Evolutionary conservation across 805 yeast genomes (phyloP), one percentile per base, ranked within the genome.

Genomic region (Candida mattraensis): DNA sequence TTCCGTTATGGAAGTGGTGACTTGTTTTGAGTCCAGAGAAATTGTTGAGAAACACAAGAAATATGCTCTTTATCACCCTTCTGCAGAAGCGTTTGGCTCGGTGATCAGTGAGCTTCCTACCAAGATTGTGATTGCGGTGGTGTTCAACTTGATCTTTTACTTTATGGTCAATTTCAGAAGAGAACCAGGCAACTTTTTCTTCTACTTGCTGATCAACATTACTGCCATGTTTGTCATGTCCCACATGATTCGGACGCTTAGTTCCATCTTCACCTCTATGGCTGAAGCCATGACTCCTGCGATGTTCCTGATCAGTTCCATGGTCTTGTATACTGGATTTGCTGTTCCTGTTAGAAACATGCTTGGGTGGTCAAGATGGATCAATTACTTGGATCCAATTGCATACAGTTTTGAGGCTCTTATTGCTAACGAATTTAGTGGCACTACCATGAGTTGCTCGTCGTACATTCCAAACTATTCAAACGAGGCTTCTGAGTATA

Each of bases 291-390:
- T 78, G 75, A 74, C 78, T 5, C 82, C 82, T 3, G 74, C 81
- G 3, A 64, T 80, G 11, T 42, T 76, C 18, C 40, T 78, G 36
- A 56, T 78, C 39, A 58, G 72, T 26, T 71, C 70, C 5, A 49
- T 78, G 51, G 57, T 72, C 13, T 63, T 73, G 46, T 78, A 67
- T 50, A 68, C 77, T 6, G 83, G 83, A 24, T 78, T 78, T 61
- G 76, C 71, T 15, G 61, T 78, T 40, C 84, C 83, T 18, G 69
- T 72, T 21, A 68, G 71, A 5, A 54, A 67, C 31, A 76, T 78
- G 76, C 65, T 69, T 44, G 78, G 82, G 11, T 79, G 84, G 84
- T 72, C 78, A 22, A 66, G 78, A 46, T 79, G 83, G 84, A 75
- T 79, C 42, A 73, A 74, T 56, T 79, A 75, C 47, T 47, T 79